Evolutionary conservation across 306 rosid species (phyloP).

Genomic region (Canavalia gladiata): DNA sequence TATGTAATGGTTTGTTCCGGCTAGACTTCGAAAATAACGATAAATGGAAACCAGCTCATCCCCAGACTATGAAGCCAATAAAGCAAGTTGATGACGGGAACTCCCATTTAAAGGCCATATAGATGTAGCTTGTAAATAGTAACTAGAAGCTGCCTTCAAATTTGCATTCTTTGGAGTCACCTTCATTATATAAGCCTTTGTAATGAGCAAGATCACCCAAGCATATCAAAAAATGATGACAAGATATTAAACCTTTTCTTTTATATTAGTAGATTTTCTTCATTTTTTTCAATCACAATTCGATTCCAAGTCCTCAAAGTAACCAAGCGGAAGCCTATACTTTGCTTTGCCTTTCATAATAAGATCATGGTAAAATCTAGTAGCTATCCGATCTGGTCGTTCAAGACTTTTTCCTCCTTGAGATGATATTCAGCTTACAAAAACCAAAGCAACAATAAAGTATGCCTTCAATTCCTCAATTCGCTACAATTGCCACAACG

Average conservation of each 20-base stretch:
- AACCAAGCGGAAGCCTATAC: slow-evolving; percentile 88
- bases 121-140: slow-evolving; percentile 93
- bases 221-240: slow-evolving; percentile 94
- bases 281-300: slow-evolving; percentile 81
- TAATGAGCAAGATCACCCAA: slow-evolving; percentile 99
- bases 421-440: slow-evolving; percentile 73
- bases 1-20: slow-evolving; percentile 76
- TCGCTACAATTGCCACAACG: slow-evolving; percentile 89
- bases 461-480: slow-evolving; percentile 90
- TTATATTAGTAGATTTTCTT: slow-evolving; percentile 81
- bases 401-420: slow-evolving; percentile 67
- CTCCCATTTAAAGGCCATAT: slow-evolving; percentile 92
- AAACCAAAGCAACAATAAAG: slow-evolving; percentile 67
- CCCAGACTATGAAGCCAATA: slow-evolving; percentile 91
- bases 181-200: slow-evolving; percentile 93
- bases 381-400: slow-evolving; percentile 76
- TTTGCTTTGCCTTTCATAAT: slow-evolving; percentile 87
- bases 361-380: slow-evolving; percentile 96
- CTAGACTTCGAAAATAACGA: slow-evolving; percentile 94
- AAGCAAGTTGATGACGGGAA: slow-evolving; percentile 98
- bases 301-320: slow-evolving; percentile 77
- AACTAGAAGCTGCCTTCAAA: slow-evolving; percentile 91
- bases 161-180: slow-evolving; percentile 85
- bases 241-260: slow-evolving; percentile 81
- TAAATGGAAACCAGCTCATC: slow-evolving; percentile 83